Base-by-base conservation (phyloP, 805 yeast genomes). In the Kodamaea kakaduensis region DNA sequence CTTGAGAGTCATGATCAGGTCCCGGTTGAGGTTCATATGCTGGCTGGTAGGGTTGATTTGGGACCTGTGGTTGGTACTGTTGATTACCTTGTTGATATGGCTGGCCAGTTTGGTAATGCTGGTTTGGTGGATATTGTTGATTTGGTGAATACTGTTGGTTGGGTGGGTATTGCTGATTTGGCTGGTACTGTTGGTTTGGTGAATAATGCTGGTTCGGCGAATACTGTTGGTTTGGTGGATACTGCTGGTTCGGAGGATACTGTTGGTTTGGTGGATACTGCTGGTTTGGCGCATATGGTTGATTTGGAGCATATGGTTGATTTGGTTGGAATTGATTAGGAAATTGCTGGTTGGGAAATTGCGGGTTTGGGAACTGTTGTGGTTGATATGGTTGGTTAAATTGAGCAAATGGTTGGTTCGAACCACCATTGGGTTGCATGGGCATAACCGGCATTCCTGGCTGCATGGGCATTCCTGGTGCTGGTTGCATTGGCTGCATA, bases 31-130 rank as follows among this genome's bases (percentile, higher is more conserved):
- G n/a, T n/a, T n/a, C n/a, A n/a, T n/a, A n/a, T n/a, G n/a, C n/a
- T n/a, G n/a, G n/a, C n/a, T n/a, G n/a, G n/a, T n/a, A n/a, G n/a
- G n/a, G n/a, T n/a, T n/a, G n/a, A n/a, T n/a, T n/a, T n/a, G n/a
- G n/a, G n/a, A n/a, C n/a, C n/a, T 9, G 33, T 21, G 37, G 29
- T 28, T 18, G 45, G 42, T 25, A 28, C 33, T 25, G 41, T 16
- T 28, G 40, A 34, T 31, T 16, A 21, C n/a, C 12, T 5, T 23
- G 27, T 37, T 29, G n/a, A n/a, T n/a, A n/a, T n/a, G 12, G 42
- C 37, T 23, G 41, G 30, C n/a, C 40, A 38, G 22, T 19, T 27
- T 8, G 32, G 39, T 20, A n/a, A n/a, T 28, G 38, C 21, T 23
- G 36, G 19, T 25, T 38, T 13, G 25, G 25, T 19, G 32, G 37